phyloP scores from a whole-genome alignment of 139 green algal genomes.

The Marvania coccoides region DNA sequence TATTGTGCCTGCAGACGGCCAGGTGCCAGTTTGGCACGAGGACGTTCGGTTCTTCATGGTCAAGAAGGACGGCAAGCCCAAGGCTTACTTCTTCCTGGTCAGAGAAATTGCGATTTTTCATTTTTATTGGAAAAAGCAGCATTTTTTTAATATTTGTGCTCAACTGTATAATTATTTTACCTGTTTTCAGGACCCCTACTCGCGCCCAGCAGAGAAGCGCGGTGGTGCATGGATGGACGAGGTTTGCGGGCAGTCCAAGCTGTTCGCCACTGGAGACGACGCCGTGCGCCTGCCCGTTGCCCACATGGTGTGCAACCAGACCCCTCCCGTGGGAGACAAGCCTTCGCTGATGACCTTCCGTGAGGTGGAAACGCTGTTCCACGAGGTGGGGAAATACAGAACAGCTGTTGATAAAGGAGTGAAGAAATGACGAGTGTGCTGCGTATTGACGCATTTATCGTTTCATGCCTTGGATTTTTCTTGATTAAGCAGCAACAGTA shows the following conservation, averaged over 20 bases:
- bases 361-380: slow-evolving; percentile 96
- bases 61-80: slow-evolving; percentile 43
- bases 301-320: slow-evolving; percentile 97
- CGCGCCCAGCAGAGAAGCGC: slow-evolving; percentile 87
- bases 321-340: slow-evolving; percentile 77
- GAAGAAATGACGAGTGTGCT: too few relatives aligned
- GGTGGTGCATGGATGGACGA: slow-evolving; percentile 72
- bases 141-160: too few relatives aligned
- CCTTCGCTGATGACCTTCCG: slow-evolving; percentile 95
- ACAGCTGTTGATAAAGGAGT: too few relatives aligned
- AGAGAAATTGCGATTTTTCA: too few relatives aligned
- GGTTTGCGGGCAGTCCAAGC: slow-evolving; percentile 39
- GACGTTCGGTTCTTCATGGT: slow-evolving; percentile 90
- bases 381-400: too few relatives aligned
- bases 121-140: too few relatives aligned
- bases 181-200: slow-evolving; percentile 78
- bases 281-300: slow-evolving; percentile 80
- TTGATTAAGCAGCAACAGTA: too few relatives aligned
- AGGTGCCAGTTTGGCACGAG: slow-evolving; percentile 78
- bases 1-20: slow-evolving; percentile 74
- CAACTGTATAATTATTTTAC: too few relatives aligned
- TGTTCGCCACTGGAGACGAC: slow-evolving; percentile 39
- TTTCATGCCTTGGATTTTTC: too few relatives aligned
- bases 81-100: slow-evolving; percentile 93
- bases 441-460: too few relatives aligned